Conservation (phyloP, 2,329 filamentous ascomycete species). For the Aspergillus uvarum region DNA sequence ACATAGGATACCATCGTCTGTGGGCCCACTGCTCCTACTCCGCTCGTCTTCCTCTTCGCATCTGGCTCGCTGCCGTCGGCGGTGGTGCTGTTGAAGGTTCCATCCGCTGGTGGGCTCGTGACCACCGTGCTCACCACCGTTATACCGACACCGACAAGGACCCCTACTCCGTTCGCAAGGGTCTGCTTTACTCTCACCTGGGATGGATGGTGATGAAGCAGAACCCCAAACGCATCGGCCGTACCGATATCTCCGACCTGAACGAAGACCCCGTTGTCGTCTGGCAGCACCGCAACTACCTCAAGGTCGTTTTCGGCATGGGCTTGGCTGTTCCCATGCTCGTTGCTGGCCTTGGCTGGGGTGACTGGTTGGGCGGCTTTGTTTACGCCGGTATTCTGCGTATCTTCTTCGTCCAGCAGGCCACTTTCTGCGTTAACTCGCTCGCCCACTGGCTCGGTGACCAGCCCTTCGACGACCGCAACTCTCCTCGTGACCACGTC, state of each 20-base stretch:
- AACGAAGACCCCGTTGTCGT: slow-evolving; percentile 83
- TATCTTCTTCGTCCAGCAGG: slow-evolving; percentile 87
- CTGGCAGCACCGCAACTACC: slow-evolving; percentile 84
- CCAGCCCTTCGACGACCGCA: slow-evolving; percentile 89
- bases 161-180: slow-evolving; percentile 87
- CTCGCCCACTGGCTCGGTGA: slow-evolving; percentile 88
- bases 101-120: slow-evolving; percentile 84
- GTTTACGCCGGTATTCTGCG: slow-evolving; percentile 82
- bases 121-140: slow-evolving; percentile 83
- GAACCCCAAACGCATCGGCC: slow-evolving; percentile 84
- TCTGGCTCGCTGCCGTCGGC: slow-evolving; percentile 78
- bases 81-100: slow-evolving; percentile 83
- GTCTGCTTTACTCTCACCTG: slow-evolving; percentile 77
- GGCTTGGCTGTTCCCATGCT: slow-evolving; percentile 72
- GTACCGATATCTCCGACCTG: slow-evolving; percentile 82
- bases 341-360: slow-evolving; percentile 75
- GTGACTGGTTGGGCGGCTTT: slow-evolving; percentile 78
- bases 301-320: slow-evolving; percentile 77
- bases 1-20: slow-evolving; percentile 70
- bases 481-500: slow-evolving; percentile 84
- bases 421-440: slow-evolving; percentile 91
- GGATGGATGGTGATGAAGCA: slow-evolving; percentile 95
- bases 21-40: slow-evolving; percentile 87
- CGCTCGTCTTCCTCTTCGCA: slow-evolving; percentile 70
- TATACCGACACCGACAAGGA: slow-evolving; percentile 93